phyloP scores from a whole-genome alignment of 2,329 filamentous ascomycete species.

The Nigrospora sphaerica region DNA sequence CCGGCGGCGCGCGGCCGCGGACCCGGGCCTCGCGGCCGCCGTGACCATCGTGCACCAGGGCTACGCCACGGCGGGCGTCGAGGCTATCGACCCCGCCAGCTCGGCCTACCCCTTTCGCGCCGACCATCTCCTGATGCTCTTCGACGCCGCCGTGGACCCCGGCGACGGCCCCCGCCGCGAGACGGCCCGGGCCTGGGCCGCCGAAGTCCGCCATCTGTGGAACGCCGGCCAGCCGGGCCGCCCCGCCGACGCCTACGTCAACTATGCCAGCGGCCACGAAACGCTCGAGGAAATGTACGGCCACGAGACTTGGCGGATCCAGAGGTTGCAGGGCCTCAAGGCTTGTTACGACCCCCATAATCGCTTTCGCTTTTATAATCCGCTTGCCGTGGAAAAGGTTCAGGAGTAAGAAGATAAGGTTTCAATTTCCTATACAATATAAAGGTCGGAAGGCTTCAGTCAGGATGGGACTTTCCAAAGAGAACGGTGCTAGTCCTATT shows the following conservation, averaged over 20 bases:
- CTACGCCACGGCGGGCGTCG: conserved; percentile 12
- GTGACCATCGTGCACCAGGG: conserved; percentile 13
- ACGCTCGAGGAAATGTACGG: conserved; percentile 13
- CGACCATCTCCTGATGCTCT: conserved; percentile 8
- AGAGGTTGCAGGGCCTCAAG: conserved; percentile 22
- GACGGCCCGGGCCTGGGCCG: conserved; percentile 4
- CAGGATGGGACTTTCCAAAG: too few relatives aligned
- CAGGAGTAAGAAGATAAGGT: too few relatives aligned
- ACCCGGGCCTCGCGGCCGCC: conserved; percentile 6
- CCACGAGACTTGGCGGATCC: conserved; percentile 20
- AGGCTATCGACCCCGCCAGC: conserved; percentile 1
- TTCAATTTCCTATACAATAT: too few relatives aligned
- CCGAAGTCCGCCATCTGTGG: conserved; percentile 7
- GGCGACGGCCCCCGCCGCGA: not conserved
- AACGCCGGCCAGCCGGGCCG: conserved; percentile 10
- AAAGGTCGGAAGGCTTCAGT: too few relatives aligned
- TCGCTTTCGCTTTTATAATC: conserved; percentile 8
- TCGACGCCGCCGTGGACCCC: not conserved
- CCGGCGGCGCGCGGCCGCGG: conserved; percentile 2
- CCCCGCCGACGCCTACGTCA: conserved; percentile 10
- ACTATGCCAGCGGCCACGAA: conserved; percentile 15
- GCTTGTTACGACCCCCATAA: conserved; percentile 25
- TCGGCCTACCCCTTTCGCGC: conserved; percentile 13
- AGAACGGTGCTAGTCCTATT: too few relatives aligned
- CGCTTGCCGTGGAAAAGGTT: not conserved